Percentiles rank a stretch among this genome's conserved stretches.
Conservation (phyloP, 352 stramenopile species). For the Blastocystis sp. region DNA sequence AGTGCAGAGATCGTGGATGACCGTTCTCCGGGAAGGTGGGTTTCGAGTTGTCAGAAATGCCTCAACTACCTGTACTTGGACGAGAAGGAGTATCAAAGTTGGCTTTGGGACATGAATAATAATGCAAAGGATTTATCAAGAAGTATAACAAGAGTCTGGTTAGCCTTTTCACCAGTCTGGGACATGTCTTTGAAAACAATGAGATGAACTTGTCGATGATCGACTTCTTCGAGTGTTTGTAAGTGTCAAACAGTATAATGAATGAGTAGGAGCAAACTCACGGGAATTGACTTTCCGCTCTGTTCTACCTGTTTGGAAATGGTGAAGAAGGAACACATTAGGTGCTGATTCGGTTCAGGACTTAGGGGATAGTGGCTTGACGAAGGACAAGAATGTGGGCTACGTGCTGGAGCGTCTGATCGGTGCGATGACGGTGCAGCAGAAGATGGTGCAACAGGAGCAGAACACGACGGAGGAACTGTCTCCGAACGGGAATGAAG, state of each 20-base stretch:
- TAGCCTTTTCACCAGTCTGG: constrained; percentile 20
- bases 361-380: not conserved
- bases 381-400: constrained; percentile 58
- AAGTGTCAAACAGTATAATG: not conserved
- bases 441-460: constrained; percentile 35
- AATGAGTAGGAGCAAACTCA: constrained; percentile 31
- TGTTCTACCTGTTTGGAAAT: constrained; percentile 62
- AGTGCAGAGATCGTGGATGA: constrained; percentile 38
- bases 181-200: constrained; percentile 1
- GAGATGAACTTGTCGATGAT: constrained; percentile 29
- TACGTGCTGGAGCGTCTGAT: constrained; percentile 61
- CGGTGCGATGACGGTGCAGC: constrained; percentile 55
- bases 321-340: constrained; percentile 39
- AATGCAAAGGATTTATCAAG: constrained; percentile 51
- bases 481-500: not conserved
- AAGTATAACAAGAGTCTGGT: constrained; percentile 53
- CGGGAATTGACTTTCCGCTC: constrained; percentile 37
- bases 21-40: constrained; percentile 46
- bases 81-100: constrained; percentile 62
- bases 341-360: not conserved
- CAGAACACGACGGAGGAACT: not conserved
- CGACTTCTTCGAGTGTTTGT: constrained; percentile 67
- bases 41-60: constrained; percentile 53
- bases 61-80: constrained; percentile 54
- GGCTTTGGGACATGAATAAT: not conserved